Base-by-base conservation (phyloP, 441 rosid genomes). In the Populus hybrid region DNA sequence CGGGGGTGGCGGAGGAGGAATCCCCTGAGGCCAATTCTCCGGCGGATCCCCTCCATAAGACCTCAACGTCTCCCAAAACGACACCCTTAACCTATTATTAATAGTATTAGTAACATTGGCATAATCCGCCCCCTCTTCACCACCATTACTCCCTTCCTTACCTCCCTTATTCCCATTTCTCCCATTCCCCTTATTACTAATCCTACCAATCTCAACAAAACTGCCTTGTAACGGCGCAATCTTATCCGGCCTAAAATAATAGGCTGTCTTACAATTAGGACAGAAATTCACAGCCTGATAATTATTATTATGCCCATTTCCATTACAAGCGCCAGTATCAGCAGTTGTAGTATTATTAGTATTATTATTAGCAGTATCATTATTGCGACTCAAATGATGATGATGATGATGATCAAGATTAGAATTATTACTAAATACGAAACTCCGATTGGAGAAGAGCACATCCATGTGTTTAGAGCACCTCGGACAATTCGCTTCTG, bases 401-500 rank as follows among this genome's bases (percentile, higher is more conserved):
- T 78, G 76, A 50, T 67, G 61, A 45, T 50, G 69, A 7, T 59
- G 84, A 84, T 76, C 79, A 35, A 76, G 84, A 75, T 78, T 78
- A 16, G 75, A 74, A 56, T 61, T 59, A 29, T 36, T 63, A 67
- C 69, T 77, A 74, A 83, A 73, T 72, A 85, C 86, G 56, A 84
- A 80, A 23, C 84, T 88, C 74, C 88, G 89, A 77, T 87, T 89
- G 36, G 94, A 91, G 89, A 92, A 94, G 69, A 91, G 84, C 80
- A 92, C 93, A 87, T 92, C 94, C 93, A 94, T 87, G 75, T 88
- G 90, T 74, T 91, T 90, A 4, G 94, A 92, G 78, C 98, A 95
- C 11, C 94, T 91, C 24, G 99, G 99, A 75, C 99, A 95, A 77
- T 92, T 90, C 2, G 93, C 89, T 83, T 92, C 98, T 12, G 97